Evolutionary conservation across 148 eudicot genomes (phyloP).

Genomic region (Rhododendron ferrugineum): DNA sequence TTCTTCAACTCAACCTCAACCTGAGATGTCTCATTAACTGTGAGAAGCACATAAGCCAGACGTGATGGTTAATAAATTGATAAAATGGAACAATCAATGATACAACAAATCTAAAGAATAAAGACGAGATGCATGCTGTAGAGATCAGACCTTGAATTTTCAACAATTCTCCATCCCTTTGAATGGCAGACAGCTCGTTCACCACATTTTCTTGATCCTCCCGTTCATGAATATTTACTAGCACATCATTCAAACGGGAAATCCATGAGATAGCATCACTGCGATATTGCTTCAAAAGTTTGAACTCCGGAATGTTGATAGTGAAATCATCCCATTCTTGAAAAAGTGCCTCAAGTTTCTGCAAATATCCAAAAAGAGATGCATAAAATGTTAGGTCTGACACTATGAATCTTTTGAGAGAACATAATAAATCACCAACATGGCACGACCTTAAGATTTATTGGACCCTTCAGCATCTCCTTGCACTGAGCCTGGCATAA

Average conservation of each 20-base stretch:
- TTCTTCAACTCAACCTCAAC: conserved; percentile 73
- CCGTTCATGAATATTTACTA: conserved; percentile 38
- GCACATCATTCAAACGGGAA: conserved; percentile 55
- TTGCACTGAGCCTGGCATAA: conserved; percentile 56
- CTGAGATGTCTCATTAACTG: conserved; percentile 62
- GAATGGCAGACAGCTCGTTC: conserved; percentile 59
- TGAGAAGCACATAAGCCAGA: conserved; percentile 12
- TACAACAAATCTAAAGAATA: not conserved
- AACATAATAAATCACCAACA: conserved; percentile 13
- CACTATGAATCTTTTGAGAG: conserved; percentile 1
- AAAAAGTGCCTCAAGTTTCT: conserved; percentile 65
- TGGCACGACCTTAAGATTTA: conserved; percentile 53
- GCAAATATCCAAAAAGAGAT: conserved; percentile 22
- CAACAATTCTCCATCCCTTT: conserved; percentile 55
- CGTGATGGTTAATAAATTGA: not conserved
- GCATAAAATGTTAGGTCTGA: not conserved
- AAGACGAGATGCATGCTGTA: not conserved
- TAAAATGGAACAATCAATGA: not conserved
- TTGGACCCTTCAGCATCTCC: conserved; percentile 56
- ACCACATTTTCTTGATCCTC: conserved; percentile 72
- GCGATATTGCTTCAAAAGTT: conserved; percentile 56
- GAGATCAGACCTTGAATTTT: conserved; percentile 58
- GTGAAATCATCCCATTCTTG: conserved; percentile 49
- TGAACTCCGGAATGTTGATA: conserved; percentile 63
- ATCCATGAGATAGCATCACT: conserved; percentile 73